A percentile compares a stretch with the other conserved stretches of the same genome.
These are phyloP conservation scores for Euryodendron excelsum DNA, from an alignment of 148 eudicot genomes.

Conservation along the genomic window DNA sequence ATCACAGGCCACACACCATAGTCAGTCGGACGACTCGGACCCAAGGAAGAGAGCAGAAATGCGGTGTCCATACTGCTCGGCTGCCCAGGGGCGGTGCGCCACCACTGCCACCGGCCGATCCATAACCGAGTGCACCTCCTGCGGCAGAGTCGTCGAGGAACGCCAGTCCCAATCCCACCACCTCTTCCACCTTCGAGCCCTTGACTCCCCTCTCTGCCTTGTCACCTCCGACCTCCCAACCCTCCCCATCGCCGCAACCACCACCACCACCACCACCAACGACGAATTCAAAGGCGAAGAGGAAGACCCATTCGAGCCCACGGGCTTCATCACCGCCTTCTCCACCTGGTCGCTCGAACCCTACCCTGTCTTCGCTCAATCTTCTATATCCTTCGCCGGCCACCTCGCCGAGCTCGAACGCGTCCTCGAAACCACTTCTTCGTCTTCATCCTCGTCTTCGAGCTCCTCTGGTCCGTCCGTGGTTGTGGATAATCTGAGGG, in stretches of 20 bases:
- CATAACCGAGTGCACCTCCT: constrained; percentile 76
- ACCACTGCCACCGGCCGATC: constrained; percentile 49
- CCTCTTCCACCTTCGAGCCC: constrained; percentile 77
- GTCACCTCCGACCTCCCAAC: constrained; percentile 85
- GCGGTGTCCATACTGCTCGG: constrained; percentile 76
- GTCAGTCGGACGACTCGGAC: neutral
- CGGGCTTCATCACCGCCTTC: constrained; percentile 92
- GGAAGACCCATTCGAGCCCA: constrained; percentile 79
- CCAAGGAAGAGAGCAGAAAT: constrained; percentile 26
- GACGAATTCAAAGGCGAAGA: constrained; percentile 19
- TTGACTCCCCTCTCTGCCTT: constrained; percentile 72
- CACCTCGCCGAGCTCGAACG: constrained; percentile 88
- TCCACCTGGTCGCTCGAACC: constrained; percentile 79
- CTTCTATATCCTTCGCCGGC: constrained; percentile 75
- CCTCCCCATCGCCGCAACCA: constrained; percentile 24
- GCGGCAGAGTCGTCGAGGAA: constrained; percentile 78
- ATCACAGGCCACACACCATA: neutral
- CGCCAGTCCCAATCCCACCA: constrained; percentile 81
- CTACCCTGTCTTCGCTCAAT: constrained; percentile 59
- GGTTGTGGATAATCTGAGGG: constrained; percentile 86
- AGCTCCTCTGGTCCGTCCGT: constrained; percentile 55
- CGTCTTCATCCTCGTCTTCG: constrained; percentile 27
- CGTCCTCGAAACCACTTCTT: constrained; percentile 47
- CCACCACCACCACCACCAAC: constrained; percentile 26
- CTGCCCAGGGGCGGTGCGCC: constrained; percentile 49